Percentiles rank a stretch among this genome's conserved stretches.
Evolutionary conservation across 1,284 basidiomycete genomes (phyloP).

Genomic region (Puccinia sorghi): DNA sequence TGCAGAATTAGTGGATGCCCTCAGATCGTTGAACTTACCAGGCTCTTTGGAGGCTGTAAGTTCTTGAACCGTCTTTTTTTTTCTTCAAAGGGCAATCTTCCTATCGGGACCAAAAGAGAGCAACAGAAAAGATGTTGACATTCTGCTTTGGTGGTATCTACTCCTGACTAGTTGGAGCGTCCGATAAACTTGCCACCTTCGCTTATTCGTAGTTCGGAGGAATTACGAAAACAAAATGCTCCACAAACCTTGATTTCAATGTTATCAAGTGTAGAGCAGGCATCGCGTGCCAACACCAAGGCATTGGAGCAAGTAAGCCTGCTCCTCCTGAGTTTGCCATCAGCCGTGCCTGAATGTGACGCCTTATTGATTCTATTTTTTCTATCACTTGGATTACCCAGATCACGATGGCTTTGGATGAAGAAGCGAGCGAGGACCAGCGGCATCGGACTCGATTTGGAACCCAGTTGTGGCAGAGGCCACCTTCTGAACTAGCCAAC

Average conservation of each 20-base stretch:
- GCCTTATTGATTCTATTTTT: background rate
- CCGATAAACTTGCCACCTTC: constrained; percentile 85
- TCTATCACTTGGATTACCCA: background rate
- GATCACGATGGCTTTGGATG: constrained; percentile 67
- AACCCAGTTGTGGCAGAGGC: constrained; percentile 62
- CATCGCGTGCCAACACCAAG: constrained; percentile 67
- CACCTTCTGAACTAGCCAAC: constrained; percentile 77
- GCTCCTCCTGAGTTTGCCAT: background rate
- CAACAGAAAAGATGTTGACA: background rate
- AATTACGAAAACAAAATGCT: constrained; percentile 77
- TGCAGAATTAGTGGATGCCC: constrained; percentile 62
- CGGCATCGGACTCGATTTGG: constrained; percentile 62
- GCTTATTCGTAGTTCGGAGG: constrained; percentile 79
- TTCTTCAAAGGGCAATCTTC: background rate
- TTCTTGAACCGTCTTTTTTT: background rate
- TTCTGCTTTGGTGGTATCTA: background rate
- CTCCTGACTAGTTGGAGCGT: constrained; percentile 65
- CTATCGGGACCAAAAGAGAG: background rate
- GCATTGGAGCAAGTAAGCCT: constrained; percentile 72
- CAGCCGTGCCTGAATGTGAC: constrained; percentile 48
- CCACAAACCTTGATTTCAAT: constrained; percentile 70
- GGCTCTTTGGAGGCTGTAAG: constrained; percentile 73
- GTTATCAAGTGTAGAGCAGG: constrained; percentile 71
- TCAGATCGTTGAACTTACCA: constrained; percentile 77
- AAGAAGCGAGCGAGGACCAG: constrained; percentile 85